Percentiles rank a stretch among this genome's conserved stretches.
Evolutionary conservation across 164 flowering plant genomes (phyloP).

Genomic region (Warburgia ugandensis): DNA sequence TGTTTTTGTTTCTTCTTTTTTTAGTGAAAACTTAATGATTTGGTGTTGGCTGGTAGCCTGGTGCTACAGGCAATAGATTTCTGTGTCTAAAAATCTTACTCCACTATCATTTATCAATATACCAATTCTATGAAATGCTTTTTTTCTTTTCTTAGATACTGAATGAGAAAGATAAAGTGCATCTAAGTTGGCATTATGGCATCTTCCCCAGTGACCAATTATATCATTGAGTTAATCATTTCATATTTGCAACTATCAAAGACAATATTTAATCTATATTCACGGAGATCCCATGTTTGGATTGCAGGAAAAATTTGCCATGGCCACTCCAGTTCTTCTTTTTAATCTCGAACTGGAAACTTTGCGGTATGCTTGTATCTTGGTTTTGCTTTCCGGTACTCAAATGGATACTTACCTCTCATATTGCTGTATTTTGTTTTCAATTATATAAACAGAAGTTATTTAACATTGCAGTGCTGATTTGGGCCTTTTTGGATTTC

Average conservation of each 20-base stretch:
- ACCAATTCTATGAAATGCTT: no score
- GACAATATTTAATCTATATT: not conserved
- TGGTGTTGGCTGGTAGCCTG: no score
- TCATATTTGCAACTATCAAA: not conserved
- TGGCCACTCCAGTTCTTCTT: constrained; percentile 75
- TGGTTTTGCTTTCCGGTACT: not conserved
- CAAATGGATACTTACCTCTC: not conserved
- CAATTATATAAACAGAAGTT: not conserved
- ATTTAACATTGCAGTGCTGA: constrained; percentile 63
- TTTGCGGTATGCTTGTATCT: constrained; percentile 67
- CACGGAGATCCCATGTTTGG: not conserved
- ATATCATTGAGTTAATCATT: not conserved
- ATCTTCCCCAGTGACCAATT: no score
- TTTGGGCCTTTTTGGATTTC: constrained; percentile 87
- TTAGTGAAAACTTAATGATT: no score
- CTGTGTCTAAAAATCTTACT: no score
- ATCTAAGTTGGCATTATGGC: no score
- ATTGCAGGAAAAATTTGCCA: constrained; percentile 64
- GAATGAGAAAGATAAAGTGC: no score
- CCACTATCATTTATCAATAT: no score
- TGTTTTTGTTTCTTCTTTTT: no score
- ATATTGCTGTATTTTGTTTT: constrained; percentile 1
- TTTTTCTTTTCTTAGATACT: no score
- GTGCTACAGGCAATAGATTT: no score
- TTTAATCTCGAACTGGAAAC: constrained; percentile 95